phyloP scores from a whole-genome alignment of 2,329 filamentous ascomycete species.

The Akanthomyces muscarius region DNA sequence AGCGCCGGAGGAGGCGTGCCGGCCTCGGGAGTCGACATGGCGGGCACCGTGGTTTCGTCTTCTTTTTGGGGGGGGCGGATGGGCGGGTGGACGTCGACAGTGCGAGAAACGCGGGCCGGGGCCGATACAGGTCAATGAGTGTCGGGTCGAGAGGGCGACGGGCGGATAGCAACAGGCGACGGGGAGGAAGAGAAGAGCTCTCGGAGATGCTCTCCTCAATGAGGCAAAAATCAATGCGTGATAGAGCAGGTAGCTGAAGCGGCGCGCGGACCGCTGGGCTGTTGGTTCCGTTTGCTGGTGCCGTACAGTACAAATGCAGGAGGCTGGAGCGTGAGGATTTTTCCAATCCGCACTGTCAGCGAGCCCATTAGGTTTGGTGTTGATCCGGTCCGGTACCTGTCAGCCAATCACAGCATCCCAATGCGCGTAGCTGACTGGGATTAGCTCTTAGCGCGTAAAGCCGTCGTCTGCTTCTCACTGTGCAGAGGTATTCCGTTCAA shows the following conservation, averaged over 20 bases:
- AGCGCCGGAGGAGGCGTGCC: slow-evolving; percentile 45
- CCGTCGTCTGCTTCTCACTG: background rate
- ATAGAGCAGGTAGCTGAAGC: slow-evolving; percentile 8
- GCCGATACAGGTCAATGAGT: background rate
- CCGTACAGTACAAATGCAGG: slow-evolving; percentile 24
- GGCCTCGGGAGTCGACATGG: slow-evolving; percentile 21
- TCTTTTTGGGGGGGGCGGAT: slow-evolving; percentile 28
- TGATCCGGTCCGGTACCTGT: slow-evolving; percentile 33
- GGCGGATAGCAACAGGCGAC: background rate
- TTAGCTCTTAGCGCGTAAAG: slow-evolving; percentile 9
- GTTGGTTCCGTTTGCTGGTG: slow-evolving; percentile 18
- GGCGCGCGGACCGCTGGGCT: slow-evolving; percentile 23
- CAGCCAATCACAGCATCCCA: slow-evolving; percentile 27
- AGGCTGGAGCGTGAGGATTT: slow-evolving; percentile 38
- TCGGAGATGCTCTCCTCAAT: background rate
- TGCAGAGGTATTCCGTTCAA: background rate
- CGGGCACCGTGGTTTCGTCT: background rate
- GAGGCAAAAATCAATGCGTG: slow-evolving; percentile 9
- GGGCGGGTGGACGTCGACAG: slow-evolving; percentile 15
- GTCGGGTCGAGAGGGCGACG: background rate
- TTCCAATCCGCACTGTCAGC: slow-evolving; percentile 42
- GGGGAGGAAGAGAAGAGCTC: background rate
- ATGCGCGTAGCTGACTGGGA: slow-evolving; percentile 12
- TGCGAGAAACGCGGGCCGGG: slow-evolving; percentile 15
- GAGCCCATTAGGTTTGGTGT: slow-evolving; percentile 36